These are phyloP conservation scores for Apiotrichum montevideense DNA, from an alignment of 1,284 basidiomycete species.

Conservation along the genomic window DNA sequence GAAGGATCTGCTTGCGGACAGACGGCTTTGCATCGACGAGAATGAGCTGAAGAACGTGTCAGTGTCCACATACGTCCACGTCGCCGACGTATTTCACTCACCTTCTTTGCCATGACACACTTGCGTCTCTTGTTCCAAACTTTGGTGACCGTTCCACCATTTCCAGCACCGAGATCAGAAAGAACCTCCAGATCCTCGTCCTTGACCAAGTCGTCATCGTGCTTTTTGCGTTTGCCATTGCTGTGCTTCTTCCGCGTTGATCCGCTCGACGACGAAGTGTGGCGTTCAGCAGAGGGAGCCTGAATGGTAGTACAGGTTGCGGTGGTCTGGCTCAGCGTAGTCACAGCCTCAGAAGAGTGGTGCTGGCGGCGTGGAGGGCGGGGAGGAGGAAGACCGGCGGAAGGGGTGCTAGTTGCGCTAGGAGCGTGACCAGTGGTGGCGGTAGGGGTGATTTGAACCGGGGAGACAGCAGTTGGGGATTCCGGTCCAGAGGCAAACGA, in stretches of 20 bases:
- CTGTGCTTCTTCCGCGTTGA: constrained; percentile 20
- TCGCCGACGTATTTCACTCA: constrained; percentile 41
- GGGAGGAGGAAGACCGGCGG: constrained; percentile 3
- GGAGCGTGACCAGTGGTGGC: neutral
- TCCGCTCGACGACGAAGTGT: constrained; percentile 6
- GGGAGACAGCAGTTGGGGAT: constrained; percentile 15
- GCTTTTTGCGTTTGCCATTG: constrained; percentile 30
- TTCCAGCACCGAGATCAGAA: constrained; percentile 88
- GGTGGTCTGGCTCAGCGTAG: no score
- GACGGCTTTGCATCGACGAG: constrained; percentile 95
- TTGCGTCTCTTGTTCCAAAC: constrained; percentile 87
- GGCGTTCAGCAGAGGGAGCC: no score
- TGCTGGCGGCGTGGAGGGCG: constrained; percentile 13
- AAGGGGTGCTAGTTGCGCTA: neutral
- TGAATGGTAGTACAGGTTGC: no score
- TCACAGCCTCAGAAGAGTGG: neutral
- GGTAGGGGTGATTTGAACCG: constrained; percentile 11
- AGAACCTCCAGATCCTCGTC: constrained; percentile 78
- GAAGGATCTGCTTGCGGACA: constrained; percentile 94
- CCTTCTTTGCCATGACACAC: constrained; percentile 92
- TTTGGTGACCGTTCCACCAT: constrained; percentile 93
- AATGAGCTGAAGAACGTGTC: constrained; percentile 63
- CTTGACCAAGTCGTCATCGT: constrained; percentile 64
- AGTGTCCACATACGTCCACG: neutral
- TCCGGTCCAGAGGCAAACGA: constrained; percentile 14